Conservation (phyloP, 768 basidiomycete genomes). For the Russula compacta region DNA sequence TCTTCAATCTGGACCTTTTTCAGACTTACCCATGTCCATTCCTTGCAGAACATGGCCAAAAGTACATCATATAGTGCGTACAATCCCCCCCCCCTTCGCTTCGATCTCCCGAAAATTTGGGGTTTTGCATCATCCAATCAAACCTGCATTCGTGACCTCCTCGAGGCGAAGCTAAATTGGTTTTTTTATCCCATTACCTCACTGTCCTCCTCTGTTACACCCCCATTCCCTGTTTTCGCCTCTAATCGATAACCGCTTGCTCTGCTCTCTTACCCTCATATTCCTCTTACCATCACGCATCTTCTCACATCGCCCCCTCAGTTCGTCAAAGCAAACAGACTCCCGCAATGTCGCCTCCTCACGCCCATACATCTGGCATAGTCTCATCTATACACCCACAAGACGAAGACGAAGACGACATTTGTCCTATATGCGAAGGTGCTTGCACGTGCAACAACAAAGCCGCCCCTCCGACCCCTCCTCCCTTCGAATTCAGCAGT, state of each 20-base stretch:
- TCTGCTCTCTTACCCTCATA: not conserved
- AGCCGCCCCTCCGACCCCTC: slow-evolving; percentile 3
- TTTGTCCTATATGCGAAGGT: slow-evolving; percentile 86
- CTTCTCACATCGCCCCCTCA: slow-evolving; percentile 21
- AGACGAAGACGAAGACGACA: slow-evolving; percentile 78
- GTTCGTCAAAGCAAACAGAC: slow-evolving; percentile 42
- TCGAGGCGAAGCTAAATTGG: slow-evolving; percentile 16
- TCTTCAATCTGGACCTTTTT: slow-evolving; percentile 35
- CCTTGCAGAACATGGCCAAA: slow-evolving; percentile 33
- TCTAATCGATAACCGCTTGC: slow-evolving; percentile 7
- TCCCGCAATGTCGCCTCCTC: slow-evolving; percentile 59
- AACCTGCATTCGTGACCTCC: slow-evolving; percentile 13
- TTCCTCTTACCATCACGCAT: not conserved
- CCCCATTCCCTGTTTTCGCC: slow-evolving; percentile 10
- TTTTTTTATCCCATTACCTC: slow-evolving; percentile 17
- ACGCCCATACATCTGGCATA: slow-evolving; percentile 54
- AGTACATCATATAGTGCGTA: slow-evolving; percentile 24
- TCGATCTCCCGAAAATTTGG: slow-evolving; percentile 19
- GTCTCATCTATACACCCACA: slow-evolving; percentile 29
- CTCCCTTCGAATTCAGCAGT: not conserved
- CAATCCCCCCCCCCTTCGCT: slow-evolving; percentile 26
- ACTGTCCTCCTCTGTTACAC: slow-evolving; percentile 10
- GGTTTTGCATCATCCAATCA: slow-evolving; percentile 11
- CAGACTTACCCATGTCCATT: slow-evolving; percentile 36
- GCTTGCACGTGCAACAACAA: slow-evolving; percentile 70